A percentile compares a stretch with the other conserved stretches of the same genome.
Conservation (phyloP, 1,139 yeast genomes). For the Martiniozyma asiatica region DNA sequence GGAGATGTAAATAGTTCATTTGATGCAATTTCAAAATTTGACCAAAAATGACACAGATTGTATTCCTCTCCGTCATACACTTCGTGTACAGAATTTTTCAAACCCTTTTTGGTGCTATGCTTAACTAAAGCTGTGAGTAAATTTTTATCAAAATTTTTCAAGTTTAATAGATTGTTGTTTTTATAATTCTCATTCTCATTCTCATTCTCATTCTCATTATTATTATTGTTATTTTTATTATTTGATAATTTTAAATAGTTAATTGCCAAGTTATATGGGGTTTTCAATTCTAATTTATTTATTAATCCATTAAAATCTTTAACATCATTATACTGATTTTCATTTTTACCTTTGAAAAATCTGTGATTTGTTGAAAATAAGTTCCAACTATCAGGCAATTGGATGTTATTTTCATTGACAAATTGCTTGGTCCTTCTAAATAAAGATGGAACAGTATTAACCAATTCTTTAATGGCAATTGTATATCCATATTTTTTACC, state of each 20-base stretch:
- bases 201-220: slow-evolving; percentile 16
- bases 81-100: slow-evolving; percentile 35
- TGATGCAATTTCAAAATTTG: slow-evolving; percentile 83
- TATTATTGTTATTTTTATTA: slow-evolving; percentile 9
- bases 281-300: slow-evolving; percentile 10
- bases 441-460: slow-evolving; percentile 69
- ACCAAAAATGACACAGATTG: slow-evolving; percentile 80
- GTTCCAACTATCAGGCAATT: slow-evolving; percentile 43
- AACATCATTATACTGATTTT: slow-evolving; percentile 19
- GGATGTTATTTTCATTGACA: slow-evolving; percentile 33
- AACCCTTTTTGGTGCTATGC: slow-evolving; percentile 19
- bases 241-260: too few species aligned
- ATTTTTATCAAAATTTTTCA: slow-evolving; percentile 11
- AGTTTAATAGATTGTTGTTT: too few species aligned
- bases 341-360: slow-evolving; percentile 18
- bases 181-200: slow-evolving; percentile 11
- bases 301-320: slow-evolving; percentile 13
- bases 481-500: slow-evolving; percentile 78
- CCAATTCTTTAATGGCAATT: slow-evolving; percentile 60
- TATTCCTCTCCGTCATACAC: slow-evolving; percentile 46
- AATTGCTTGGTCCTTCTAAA: slow-evolving; percentile 61
- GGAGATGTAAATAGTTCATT: slow-evolving; percentile 59
- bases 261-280: slow-evolving; percentile 16
- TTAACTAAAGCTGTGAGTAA: slow-evolving; percentile 22
- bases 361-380: slow-evolving; percentile 31